Conservation (phyloP, 2,329 filamentous ascomycete species). For the Drechslerella stenobrocha region DNA sequence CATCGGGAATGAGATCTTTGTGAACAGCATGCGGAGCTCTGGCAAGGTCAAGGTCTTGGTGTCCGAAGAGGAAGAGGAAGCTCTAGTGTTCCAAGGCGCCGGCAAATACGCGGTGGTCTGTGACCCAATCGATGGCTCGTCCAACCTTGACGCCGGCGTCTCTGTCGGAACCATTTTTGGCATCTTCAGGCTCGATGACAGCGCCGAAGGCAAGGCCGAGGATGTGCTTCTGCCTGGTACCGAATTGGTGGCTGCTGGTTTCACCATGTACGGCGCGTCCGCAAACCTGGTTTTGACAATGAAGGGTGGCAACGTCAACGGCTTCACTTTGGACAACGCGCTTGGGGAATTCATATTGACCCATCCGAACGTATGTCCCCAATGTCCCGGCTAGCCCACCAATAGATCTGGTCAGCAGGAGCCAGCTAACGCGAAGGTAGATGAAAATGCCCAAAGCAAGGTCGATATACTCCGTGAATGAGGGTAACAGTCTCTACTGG, state of each 20-base stretch:
- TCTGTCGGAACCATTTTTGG: slow-evolving; percentile 97
- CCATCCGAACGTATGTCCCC: slow-evolving; percentile 67
- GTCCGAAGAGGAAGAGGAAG: slow-evolving; percentile 96
- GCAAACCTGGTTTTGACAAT: slow-evolving; percentile 96
- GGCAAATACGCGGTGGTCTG: slow-evolving; percentile 92
- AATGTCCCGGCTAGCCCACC: neutral
- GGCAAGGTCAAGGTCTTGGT: slow-evolving; percentile 88
- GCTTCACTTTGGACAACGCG: slow-evolving; percentile 95
- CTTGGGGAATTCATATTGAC: slow-evolving; percentile 98
- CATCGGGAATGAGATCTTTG: slow-evolving; percentile 97
- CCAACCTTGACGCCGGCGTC: slow-evolving; percentile 95
- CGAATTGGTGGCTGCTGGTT: slow-evolving; percentile 90
- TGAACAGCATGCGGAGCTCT: slow-evolving; percentile 89
- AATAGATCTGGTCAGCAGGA: neutral
- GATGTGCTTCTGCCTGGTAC: slow-evolving; percentile 88
- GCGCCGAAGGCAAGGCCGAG: slow-evolving; percentile 72
- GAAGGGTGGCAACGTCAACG: slow-evolving; percentile 88
- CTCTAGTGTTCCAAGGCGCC: slow-evolving; percentile 77
- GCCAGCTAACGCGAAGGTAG: slow-evolving; percentile 31
- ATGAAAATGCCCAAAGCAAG: slow-evolving; percentile 82
- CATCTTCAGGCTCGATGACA: slow-evolving; percentile 84
- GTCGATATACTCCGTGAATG: slow-evolving; percentile 95
- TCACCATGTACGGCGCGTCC: slow-evolving; percentile 99
- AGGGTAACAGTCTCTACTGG: slow-evolving; percentile 98
- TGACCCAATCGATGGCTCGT: slow-evolving; percentile 96